phyloP scores from a whole-genome alignment of 805 yeast species.

The Candida insectorum region DNA sequence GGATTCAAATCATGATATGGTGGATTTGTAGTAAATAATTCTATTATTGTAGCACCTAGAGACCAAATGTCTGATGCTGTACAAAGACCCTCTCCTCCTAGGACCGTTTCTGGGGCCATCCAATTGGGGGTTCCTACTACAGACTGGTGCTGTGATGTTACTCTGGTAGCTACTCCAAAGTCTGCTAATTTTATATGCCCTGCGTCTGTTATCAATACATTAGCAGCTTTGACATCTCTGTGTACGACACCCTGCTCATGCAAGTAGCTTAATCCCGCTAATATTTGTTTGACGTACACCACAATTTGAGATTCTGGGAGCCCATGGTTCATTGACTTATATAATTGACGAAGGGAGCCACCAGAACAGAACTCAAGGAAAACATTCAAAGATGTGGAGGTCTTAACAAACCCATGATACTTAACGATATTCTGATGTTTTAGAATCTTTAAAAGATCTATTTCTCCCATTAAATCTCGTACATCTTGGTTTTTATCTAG shows the following conservation, averaged over 20 bases:
- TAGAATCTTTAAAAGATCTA: constrained; percentile 58
- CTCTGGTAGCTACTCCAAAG: constrained; percentile 87
- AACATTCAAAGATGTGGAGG: constrained; percentile 49
- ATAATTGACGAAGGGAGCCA: constrained; percentile 59
- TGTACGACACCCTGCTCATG: constrained; percentile 76
- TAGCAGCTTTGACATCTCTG: constrained; percentile 92
- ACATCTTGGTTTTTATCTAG: constrained; percentile 48
- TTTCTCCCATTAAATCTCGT: constrained; percentile 59
- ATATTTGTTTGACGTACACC: constrained; percentile 49
- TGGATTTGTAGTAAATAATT: constrained; percentile 80
- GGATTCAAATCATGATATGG: constrained; percentile 77
- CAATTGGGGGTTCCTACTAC: constrained; percentile 90
- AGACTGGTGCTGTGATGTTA: constrained; percentile 33
- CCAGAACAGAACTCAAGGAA: constrained; percentile 61
- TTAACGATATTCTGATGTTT: constrained; percentile 66
- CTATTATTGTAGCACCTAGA: constrained; percentile 91
- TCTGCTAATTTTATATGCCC: constrained; percentile 85
- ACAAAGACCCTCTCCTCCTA: constrained; percentile 75
- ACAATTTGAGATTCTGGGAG: constrained; percentile 54
- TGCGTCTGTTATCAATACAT: constrained; percentile 63
- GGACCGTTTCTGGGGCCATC: constrained; percentile 98
- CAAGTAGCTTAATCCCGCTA: constrained; percentile 59
- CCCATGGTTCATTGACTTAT: constrained; percentile 45
- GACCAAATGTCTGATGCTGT: constrained; percentile 93
- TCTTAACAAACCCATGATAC: constrained; percentile 64